phyloP scores from a whole-genome alignment of 148 eudicot genomes.

The Cornus suecica region DNA sequence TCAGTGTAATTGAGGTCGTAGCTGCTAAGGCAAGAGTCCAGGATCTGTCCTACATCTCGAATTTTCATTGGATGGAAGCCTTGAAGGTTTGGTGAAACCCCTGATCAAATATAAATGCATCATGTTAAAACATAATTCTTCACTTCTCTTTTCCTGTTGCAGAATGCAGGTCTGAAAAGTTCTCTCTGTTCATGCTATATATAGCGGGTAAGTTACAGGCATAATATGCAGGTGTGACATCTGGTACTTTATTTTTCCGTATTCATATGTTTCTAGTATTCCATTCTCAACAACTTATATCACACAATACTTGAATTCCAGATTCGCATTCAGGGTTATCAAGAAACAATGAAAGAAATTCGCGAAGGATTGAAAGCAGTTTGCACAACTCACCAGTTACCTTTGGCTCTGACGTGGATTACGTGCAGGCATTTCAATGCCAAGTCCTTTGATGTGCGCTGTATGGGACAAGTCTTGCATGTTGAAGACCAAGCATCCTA shows the following conservation, averaged over 20 bases:
- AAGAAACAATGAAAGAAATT: slow-evolving; percentile 20
- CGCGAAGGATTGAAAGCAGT: slow-evolving; percentile 17
- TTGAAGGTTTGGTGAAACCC: background rate
- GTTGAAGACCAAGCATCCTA: too few relatives aligned
- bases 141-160: background rate
- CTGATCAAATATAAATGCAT: background rate
- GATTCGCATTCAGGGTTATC: slow-evolving; percentile 17
- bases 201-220: background rate
- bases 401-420: slow-evolving; percentile 34
- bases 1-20: slow-evolving; percentile 65
- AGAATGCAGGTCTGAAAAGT: slow-evolving; percentile 1
- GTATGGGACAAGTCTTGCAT: too few relatives aligned
- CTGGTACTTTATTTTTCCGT: background rate
- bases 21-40: slow-evolving; percentile 5
- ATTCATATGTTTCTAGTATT: too few relatives aligned
- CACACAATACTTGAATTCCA: background rate
- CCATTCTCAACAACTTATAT: background rate
- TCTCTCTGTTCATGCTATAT: background rate
- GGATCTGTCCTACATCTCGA: too few relatives aligned
- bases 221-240: background rate
- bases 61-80: too few relatives aligned
- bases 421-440: slow-evolving; percentile 23
- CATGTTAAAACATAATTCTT: too few relatives aligned
- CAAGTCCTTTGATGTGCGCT: slow-evolving; percentile 19
- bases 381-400: slow-evolving; percentile 21